Percentiles rank a stretch among this genome's conserved stretches.
Conservation (phyloP, 768 basidiomycete genomes). For the Tricholoma matsutake region DNA sequence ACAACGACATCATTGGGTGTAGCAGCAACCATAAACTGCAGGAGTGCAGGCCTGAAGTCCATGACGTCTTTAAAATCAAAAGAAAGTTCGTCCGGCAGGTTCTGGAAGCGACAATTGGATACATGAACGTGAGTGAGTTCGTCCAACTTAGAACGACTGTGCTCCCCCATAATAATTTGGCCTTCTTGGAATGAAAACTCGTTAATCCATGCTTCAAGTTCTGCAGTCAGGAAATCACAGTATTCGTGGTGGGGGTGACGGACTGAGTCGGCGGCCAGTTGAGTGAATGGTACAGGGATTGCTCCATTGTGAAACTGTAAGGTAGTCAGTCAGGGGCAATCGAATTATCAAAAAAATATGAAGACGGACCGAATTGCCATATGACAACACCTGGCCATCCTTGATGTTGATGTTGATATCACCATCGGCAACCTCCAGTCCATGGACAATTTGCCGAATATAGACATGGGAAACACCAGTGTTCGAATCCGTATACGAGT, state of each 20-base stretch:
- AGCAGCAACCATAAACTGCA: conserved; percentile 79
- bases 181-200: conserved; percentile 17
- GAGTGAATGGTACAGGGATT: conserved; percentile 36
- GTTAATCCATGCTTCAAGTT: conserved; percentile 30
- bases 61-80: conserved; percentile 22
- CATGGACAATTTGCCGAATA: conserved; percentile 79
- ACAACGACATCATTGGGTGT: conserved; percentile 50
- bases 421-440: conserved; percentile 85
- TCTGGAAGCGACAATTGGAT: conserved; percentile 56
- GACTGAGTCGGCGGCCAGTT: conserved; percentile 24
- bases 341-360: neutral
- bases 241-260: conserved; percentile 45
- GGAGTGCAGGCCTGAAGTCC: conserved; percentile 55
- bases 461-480: conserved; percentile 92
- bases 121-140: conserved; percentile 45
- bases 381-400: conserved; percentile 79
- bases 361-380: conserved; percentile 74
- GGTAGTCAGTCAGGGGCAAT: neutral
- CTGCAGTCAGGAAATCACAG: conserved; percentile 43
- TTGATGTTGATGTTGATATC: conserved; percentile 93
- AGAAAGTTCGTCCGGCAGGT: conserved; percentile 35
- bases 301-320: conserved; percentile 74
- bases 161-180: conserved; percentile 29
- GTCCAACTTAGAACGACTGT: conserved; percentile 16
- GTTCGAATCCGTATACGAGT: conserved; percentile 83